Evolutionary conservation across 192 early-diverging fungal species (phyloP), one percentile per base, ranked within the genome.

Genomic region (Spizellomyces punctatus): DNA sequence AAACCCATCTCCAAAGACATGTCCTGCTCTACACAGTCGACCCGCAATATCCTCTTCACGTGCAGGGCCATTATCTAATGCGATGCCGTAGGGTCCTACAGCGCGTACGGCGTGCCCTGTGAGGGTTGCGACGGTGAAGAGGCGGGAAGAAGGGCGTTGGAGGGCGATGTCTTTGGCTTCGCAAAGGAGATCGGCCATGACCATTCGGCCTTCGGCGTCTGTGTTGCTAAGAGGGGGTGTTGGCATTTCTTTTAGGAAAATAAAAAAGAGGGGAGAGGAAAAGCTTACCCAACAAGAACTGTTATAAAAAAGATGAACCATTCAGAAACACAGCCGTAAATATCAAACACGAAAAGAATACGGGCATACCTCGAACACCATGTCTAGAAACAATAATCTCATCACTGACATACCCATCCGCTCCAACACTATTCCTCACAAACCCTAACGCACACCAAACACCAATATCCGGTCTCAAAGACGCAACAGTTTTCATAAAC

Each of bases 201-300:
- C 91, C 84, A 94, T 89, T 17, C 94, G 89, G 44, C 94, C 94
- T 78, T 96, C 94, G 47, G 93, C 94, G 75, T 96, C 94, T 2
- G 94, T 95, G 80, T 95, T 92, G 64, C 87, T 89, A 67, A 93
- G 88, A 59, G 92, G 74, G 6, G 66, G 6, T 10, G 41, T n/a
- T n/a, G n/a, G n/a, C n/a, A n/a, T n/a, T n/a, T n/a, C n/a, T n/a
- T n/a, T n/a, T n/a, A n/a, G n/a, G n/a, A n/a, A n/a, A n/a, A n/a
- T n/a, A 22, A 74, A 19, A 70, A 44, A 66, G 19, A 69, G 46
- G 46, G 22, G 16, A 19, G 17, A n/a, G 49, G 10, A 1, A 57
- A 57, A 68, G 50, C 14, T 16, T 66, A 64, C 6, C 50, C 67
- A 0, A 61, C 59, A 16, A 61, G 59, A 36, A 61, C 59, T 54